These are phyloP conservation scores for Globisporangium mamillatum DNA, from an alignment of 352 stramenopile genomes.

Conservation along the genomic window DNA sequence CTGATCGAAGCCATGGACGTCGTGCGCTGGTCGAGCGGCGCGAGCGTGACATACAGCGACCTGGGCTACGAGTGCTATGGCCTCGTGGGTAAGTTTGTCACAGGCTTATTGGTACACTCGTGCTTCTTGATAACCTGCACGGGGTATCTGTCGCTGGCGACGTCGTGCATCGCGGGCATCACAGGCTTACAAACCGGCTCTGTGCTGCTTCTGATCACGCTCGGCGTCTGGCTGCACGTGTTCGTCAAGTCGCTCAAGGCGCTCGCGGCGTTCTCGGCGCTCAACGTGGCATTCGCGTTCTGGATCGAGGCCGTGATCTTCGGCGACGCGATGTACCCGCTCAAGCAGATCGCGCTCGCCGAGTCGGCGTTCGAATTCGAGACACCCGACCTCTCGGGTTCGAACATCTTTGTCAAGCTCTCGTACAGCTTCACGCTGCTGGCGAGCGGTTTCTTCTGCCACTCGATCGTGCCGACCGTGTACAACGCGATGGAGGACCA, in stretches of 20 bases:
- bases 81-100: conserved; percentile 33
- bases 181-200: conserved; percentile 52
- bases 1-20: conserved; percentile 69
- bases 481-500: conserved; percentile 73
- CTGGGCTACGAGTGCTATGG: conserved; percentile 70
- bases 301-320: conserved; percentile 84
- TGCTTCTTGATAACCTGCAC: conserved; percentile 63
- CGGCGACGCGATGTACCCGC: conserved; percentile 78
- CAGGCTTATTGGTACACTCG: conserved; percentile 44
- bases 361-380: conserved; percentile 63
- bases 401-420: conserved; percentile 54
- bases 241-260: conserved; percentile 59
- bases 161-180: conserved; percentile 59
- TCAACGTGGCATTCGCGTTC: conserved; percentile 78
- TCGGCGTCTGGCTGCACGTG: conserved; percentile 65
- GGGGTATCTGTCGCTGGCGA: conserved; percentile 53
- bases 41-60: conserved; percentile 65
- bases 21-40: conserved; percentile 62
- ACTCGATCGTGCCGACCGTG: conserved; percentile 71
- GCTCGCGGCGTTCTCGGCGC: conserved; percentile 52
- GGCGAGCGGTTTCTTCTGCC: conserved; percentile 61
- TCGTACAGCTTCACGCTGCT: conserved; percentile 74
- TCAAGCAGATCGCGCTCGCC: conserved; percentile 69
- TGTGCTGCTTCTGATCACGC: conserved; percentile 47
- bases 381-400: conserved; percentile 54